phyloP scores from a whole-genome alignment of 768 basidiomycete genomes.

The Xanthoconium stramineum region DNA sequence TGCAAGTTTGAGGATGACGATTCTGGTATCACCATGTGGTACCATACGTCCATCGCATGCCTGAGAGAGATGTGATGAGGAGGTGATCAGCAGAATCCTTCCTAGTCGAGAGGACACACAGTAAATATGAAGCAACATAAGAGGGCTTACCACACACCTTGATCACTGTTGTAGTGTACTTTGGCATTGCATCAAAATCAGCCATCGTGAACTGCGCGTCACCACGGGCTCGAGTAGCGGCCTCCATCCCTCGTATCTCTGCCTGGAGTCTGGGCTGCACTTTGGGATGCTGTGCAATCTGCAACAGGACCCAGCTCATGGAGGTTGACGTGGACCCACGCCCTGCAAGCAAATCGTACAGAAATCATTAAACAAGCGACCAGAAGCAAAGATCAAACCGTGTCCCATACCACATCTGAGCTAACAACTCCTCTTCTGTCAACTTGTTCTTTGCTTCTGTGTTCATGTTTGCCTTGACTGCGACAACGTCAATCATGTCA shows the following conservation, averaged over 20 bases:
- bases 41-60: no score
- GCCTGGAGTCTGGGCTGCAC: conserved; percentile 58
- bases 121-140: conserved; percentile 13
- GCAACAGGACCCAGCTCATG: neutral
- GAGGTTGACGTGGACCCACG: conserved; percentile 3
- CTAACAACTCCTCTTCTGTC: no score
- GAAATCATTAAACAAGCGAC: no score
- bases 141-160: conserved; percentile 18
- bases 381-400: no score
- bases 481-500: no score
- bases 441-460: no score
- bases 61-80: conserved; percentile 48
- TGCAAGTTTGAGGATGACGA: no score
- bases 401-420: no score
- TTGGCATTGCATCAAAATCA: conserved; percentile 55
- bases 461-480: no score
- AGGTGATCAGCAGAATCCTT: conserved; percentile 47
- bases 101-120: conserved; percentile 28
- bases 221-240: conserved; percentile 9
- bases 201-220: conserved; percentile 15
- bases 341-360: no score
- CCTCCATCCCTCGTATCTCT: conserved; percentile 17
- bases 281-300: conserved; percentile 45
- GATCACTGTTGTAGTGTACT: conserved; percentile 40
- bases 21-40: conserved; percentile 49